These are phyloP conservation scores for Globisporangium nagaii DNA, from an alignment of 352 stramenopile species.

Conservation along the genomic window DNA sequence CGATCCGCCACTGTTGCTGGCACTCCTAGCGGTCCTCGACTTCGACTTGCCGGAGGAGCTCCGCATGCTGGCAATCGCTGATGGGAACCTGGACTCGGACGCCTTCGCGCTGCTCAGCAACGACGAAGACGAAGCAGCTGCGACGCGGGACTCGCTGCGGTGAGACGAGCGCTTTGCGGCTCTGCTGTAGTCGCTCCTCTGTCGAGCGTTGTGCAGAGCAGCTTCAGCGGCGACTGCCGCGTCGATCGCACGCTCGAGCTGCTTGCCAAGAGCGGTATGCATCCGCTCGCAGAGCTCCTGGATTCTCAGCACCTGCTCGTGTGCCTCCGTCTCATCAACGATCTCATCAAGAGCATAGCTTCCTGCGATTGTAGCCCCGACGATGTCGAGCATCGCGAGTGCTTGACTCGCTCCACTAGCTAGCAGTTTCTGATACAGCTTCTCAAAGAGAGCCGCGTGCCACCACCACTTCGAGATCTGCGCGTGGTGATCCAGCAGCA, in stretches of 20 bases:
- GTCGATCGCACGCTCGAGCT: conserved; percentile 27
- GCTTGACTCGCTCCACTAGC: background rate
- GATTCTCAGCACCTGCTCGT: conserved; percentile 6
- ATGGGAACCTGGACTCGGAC: conserved; percentile 6
- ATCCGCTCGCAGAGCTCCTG: conserved; percentile 20
- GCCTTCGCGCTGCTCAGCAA: background rate
- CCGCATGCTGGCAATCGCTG: conserved; percentile 4
- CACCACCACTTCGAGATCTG: conserved; percentile 52
- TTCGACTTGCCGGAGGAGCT: background rate
- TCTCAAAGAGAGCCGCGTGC: conserved; percentile 29
- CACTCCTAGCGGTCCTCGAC: background rate
- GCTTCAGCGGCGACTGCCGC: conserved; percentile 11
- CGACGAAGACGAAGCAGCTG: conserved; percentile 1
- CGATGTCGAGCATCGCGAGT: conserved; percentile 22
- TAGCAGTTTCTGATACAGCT: conserved; percentile 17
- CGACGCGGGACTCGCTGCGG: background rate
- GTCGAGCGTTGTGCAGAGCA: conserved; percentile 4
- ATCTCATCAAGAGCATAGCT: conserved; percentile 30
- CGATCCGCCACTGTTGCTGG: background rate
- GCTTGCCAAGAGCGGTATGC: conserved; percentile 14
- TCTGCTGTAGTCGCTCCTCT: background rate
- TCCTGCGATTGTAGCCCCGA: conserved; percentile 21
- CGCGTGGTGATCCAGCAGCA: conserved; percentile 29
- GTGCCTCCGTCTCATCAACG: conserved; percentile 23
- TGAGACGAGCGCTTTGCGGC: background rate